Evolutionary conservation across 2,329 filamentous ascomycete genomes (phyloP).

Genomic region (Colletotrichum neosansevieriae): DNA sequence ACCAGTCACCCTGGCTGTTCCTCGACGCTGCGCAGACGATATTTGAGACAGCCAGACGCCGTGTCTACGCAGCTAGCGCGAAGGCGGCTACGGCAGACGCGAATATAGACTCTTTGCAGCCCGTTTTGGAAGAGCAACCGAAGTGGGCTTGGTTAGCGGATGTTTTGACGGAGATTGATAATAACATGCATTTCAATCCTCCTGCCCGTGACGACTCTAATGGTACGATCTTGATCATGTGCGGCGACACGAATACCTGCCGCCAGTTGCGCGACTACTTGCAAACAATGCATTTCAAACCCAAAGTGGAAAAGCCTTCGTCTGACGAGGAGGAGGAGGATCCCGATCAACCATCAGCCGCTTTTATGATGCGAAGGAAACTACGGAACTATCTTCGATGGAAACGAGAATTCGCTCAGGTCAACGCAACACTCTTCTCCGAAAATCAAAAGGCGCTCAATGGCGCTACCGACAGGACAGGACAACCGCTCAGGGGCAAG

Average conservation of each 20-base stretch:
- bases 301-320: conserved; percentile 58
- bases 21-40: conserved; percentile 94
- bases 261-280: conserved; percentile 91
- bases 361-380: conserved; percentile 90
- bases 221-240: conserved; percentile 96
- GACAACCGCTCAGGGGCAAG: conserved; percentile 66
- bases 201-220: conserved; percentile 83
- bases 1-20: conserved; percentile 95
- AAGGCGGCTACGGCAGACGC: conserved; percentile 56
- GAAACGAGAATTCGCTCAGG: conserved; percentile 89
- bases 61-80: conserved; percentile 83
- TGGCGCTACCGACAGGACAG: conserved; percentile 69
- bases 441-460: conserved; percentile 84
- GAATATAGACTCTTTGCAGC: conserved; percentile 73
- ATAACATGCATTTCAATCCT: conserved; percentile 88
- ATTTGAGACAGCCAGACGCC: conserved; percentile 87
- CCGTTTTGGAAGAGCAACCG: conserved; percentile 91
- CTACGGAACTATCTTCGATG: conserved; percentile 89
- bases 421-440: conserved; percentile 81
- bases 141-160: conserved; percentile 95
- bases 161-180: conserved; percentile 92
- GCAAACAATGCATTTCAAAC: conserved; percentile 85
- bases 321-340: conserved; percentile 59
- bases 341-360: conserved; percentile 75
- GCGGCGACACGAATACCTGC: conserved; percentile 86